A percentile compares a stretch with the other conserved stretches of the same genome.
Conservation (phyloP, 73 alveolate genomes). For the Blepharisma japonicum region DNA sequence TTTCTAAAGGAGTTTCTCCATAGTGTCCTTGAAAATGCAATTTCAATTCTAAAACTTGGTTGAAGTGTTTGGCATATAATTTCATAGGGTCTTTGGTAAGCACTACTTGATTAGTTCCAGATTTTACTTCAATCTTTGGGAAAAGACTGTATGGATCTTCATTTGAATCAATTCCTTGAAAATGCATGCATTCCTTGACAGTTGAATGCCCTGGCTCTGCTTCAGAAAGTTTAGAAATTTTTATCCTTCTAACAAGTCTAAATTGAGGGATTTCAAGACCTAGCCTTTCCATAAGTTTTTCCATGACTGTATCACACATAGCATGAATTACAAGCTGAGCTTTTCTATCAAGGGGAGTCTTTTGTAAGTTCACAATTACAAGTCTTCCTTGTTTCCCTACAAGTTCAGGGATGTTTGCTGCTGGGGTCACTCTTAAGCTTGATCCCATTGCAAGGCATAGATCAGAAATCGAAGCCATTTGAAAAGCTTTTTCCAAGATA, state of each 20-base stretch:
- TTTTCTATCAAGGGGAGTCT: constrained; percentile 66
- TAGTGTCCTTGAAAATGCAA: constrained; percentile 66
- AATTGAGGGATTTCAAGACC: constrained; percentile 60
- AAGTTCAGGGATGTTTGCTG: constrained; percentile 83
- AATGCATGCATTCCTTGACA: constrained; percentile 42
- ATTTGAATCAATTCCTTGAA: constrained; percentile 39
- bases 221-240: constrained; percentile 23
- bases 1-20: constrained; percentile 45
- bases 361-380: constrained; percentile 69
- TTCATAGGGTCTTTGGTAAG: constrained; percentile 5
- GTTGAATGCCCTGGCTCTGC: constrained; percentile 18
- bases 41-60: constrained; percentile 17
- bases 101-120: constrained; percentile 24
- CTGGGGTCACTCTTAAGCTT: constrained; percentile 95
- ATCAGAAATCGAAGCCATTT: constrained; percentile 66
- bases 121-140: constrained; percentile 29
- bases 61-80: background rate
- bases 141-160: constrained; percentile 15
- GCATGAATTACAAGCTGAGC: constrained; percentile 65
- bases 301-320: constrained; percentile 72
- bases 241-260: constrained; percentile 47
- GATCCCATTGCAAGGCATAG: constrained; percentile 90
- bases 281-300: constrained; percentile 55
- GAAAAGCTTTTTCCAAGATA: constrained; percentile 57
- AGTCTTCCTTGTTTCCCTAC: constrained; percentile 65